Evolutionary conservation across 306 rosid genomes (phyloP), one percentile per base, ranked within the genome.

Genomic region (Gillenia trifoliata): DNA sequence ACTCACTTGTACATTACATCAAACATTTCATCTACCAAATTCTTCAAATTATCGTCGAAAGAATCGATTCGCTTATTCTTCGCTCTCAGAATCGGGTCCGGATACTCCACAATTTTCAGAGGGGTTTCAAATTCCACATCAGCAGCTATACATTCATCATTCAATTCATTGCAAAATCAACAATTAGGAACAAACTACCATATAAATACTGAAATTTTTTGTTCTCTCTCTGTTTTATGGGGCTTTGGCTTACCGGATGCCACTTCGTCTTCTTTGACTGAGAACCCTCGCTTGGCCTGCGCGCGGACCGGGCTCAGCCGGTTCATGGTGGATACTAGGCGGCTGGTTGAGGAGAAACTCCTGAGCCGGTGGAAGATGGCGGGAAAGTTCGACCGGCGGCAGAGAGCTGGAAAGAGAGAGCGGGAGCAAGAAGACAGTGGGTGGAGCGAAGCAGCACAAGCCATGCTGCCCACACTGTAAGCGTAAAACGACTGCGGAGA

Each of bases 1-100:
- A 66, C 97, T 84, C 72, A 91, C 97, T 78, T 90, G 83, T 91
- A 94, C 98, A 94, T 94, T 55, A 94, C 83, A 43, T 90, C 93
- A 78, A 94, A 94, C 97, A 94, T 94, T 77, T 91, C 95, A 45
- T 74, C 78, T 20, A 86, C 97, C 65, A 94, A 76, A 79, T 81
- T 94, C 88, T 87, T 87, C 72, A 90, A 70, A 79, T 82, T 86
- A 83, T 86, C 95, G 77, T 90, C 96, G 47, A 91, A 94, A 3
- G 82, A 75, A 5, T 59, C 84, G 9, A 94, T 77, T 49, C 95
- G 86, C 85, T 86, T 91, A 85, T 91, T 94, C 80, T 71, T 94
- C 3, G 82, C 86, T 83, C 97, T 88, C 78, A 91, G 79, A 74
- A 80, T 71, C 16, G 90, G 95, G 78, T 91, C 88, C 56, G 97